A percentile compares a stretch with the other conserved stretches of the same genome.
phyloP scores from a whole-genome alignment of 805 yeast species.

The Maudiozyma saulgeensis region DNA sequence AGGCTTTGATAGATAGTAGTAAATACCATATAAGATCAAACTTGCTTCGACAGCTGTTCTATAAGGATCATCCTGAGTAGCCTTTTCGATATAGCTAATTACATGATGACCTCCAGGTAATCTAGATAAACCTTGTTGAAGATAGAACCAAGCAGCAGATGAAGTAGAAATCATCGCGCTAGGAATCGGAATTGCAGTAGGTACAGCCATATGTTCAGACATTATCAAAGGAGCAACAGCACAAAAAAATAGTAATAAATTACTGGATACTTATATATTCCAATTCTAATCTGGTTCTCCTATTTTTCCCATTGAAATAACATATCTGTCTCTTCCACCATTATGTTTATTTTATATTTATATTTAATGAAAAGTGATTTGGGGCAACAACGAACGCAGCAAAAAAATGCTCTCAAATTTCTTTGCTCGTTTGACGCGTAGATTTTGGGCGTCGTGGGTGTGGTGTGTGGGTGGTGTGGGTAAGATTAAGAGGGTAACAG shows the following conservation, averaged over 20 bases:
- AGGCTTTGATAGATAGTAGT: constrained; percentile 65
- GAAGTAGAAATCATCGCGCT: constrained; percentile 15
- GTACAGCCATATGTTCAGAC: constrained; percentile 7
- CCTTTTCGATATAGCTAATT: constrained; percentile 65
- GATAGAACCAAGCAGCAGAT: constrained; percentile 19
- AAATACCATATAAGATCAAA: constrained; percentile 69
- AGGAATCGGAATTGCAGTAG: constrained; percentile 25
- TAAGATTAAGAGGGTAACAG: no score
- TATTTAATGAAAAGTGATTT: no score
- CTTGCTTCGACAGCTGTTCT: constrained; percentile 75
- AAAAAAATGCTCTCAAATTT: no score
- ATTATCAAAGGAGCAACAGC: background rate
- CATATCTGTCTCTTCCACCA: no score
- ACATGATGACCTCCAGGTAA: constrained; percentile 30
- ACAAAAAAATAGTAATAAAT: no score
- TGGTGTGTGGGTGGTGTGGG: background rate
- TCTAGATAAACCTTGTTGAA: constrained; percentile 7
- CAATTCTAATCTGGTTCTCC: no score
- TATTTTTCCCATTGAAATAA: no score
- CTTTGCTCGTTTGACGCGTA: no score
- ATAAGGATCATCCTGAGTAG: constrained; percentile 89
- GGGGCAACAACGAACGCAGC: no score
- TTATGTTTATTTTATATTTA: no score
- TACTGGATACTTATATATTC: no score
- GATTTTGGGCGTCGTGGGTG: no score